Evolutionary conservation across 768 basidiomycete genomes (phyloP), one percentile per base, ranked within the genome.

Genomic region (Serendipita sp.): DNA sequence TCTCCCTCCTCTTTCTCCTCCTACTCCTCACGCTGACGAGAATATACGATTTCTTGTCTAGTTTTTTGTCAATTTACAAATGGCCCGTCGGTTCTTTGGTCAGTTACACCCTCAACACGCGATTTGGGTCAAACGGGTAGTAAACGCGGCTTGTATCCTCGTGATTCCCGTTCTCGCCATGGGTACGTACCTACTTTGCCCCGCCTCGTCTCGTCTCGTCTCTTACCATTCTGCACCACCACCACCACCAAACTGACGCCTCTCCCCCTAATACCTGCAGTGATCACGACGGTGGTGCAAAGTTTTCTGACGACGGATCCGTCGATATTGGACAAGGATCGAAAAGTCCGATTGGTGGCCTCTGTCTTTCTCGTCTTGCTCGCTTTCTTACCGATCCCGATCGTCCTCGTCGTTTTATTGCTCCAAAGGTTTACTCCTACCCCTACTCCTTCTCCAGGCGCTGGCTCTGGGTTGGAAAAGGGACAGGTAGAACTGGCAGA

Each of bases 41-140:
- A 46, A 46, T 13, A 54, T 32, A n/a, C 28, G 35, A 8, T 10
- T 24, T 4, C 16, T 11, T n/a, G 35, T 60, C 28, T 35, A 60
- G 56, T 60, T 60, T 18, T 60, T 60, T 30, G 56, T 60, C 56
- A 60, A 60, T 18, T 35, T 60, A 1, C 56, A 60, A 37, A 60
- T 60, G 56, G 8, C 5, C 8, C 56, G 56, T 60, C 56, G 56
- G 2, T 60, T 60, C 37, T 60, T 60, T 18, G 56, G 56, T 34
- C 56, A 60, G 18, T n/a, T 60, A 11, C 56, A 32, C 32, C 56
- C 56, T 4, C 56, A 60, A 8, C 56, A 60, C 18, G 28, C 56
- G 1, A n/a, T 37, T 2, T 38, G 30, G 30, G 56, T 60, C 56
- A 28, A 37, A 28, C 24, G 24, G 4, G 24, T 60, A 10, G 56